Percentiles rank a stretch among this genome's conserved stretches.
phyloP scores from a whole-genome alignment of 2,329 filamentous ascomycete species.

The Sclerotinia minor region DNA sequence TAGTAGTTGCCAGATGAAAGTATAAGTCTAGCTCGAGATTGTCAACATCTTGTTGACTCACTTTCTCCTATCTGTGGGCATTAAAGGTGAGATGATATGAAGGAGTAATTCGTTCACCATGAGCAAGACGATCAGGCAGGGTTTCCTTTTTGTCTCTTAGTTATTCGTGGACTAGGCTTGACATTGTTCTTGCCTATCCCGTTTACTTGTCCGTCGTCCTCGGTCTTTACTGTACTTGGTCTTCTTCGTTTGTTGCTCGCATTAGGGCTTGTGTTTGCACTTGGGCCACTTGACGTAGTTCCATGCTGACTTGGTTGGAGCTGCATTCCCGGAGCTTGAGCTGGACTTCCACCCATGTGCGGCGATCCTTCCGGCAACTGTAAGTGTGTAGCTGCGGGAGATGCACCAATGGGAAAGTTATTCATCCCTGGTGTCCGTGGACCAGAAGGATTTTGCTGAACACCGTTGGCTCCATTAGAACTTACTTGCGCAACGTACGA shows the following conservation, averaged over 20 bases:
- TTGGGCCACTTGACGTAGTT: slow-evolving; percentile 64
- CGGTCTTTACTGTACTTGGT: slow-evolving; percentile 45
- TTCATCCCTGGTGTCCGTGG: slow-evolving; percentile 40
- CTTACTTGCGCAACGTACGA: slow-evolving; percentile 56
- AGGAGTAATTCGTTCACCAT: background rate
- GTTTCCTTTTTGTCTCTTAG: slow-evolving; percentile 44
- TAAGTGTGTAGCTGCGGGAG: slow-evolving; percentile 60
- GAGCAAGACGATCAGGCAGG: slow-evolving; percentile 27
- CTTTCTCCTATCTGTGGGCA: background rate
- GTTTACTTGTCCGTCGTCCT: slow-evolving; percentile 40
- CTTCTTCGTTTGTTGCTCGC: slow-evolving; percentile 44
- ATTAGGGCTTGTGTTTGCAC: slow-evolving; percentile 58
- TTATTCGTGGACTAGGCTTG: slow-evolving; percentile 46
- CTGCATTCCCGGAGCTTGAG: slow-evolving; percentile 63
- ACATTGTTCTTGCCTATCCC: slow-evolving; percentile 40
- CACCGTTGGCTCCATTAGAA: slow-evolving; percentile 28
- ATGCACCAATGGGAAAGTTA: slow-evolving; percentile 57
- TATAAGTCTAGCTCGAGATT: background rate
- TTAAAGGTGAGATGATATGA: background rate
- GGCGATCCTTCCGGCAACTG: slow-evolving; percentile 61
- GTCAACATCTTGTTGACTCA: background rate
- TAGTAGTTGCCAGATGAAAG: slow-evolving; percentile 2
- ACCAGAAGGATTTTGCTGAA: slow-evolving; percentile 33
- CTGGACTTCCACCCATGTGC: slow-evolving; percentile 58
- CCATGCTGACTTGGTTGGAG: slow-evolving; percentile 68